A percentile compares a stretch with the other conserved stretches of the same genome.
phyloP scores from a whole-genome alignment of 2,329 filamentous ascomycete genomes.

The Colletotrichum incanum region DNA sequence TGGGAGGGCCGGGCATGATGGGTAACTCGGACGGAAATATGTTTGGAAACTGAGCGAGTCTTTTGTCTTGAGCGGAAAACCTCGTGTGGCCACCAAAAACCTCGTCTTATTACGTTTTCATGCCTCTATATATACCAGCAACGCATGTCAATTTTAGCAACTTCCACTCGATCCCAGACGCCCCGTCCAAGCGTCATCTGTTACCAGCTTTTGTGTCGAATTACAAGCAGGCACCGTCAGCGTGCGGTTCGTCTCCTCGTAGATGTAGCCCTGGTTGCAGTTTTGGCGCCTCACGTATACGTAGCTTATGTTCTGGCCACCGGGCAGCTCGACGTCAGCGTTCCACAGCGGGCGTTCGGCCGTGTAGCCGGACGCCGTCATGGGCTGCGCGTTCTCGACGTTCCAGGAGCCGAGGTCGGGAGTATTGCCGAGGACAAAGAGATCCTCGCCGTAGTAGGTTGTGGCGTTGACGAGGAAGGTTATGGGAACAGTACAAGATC shows the following conservation, averaged over 20 bases:
- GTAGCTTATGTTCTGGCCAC: constrained; percentile 60
- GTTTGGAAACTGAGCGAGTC: constrained; percentile 32
- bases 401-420: constrained; percentile 62
- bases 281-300: constrained; percentile 62
- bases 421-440: constrained; percentile 61
- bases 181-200: constrained; percentile 59
- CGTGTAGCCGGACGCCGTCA: constrained; percentile 61
- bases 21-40: constrained; percentile 43
- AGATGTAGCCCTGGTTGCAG: constrained; percentile 59
- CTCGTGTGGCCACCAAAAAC: not conserved
- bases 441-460: constrained; percentile 64
- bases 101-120: not conserved
- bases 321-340: constrained; percentile 56
- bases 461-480: constrained; percentile 63
- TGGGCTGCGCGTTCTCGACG: constrained; percentile 54
- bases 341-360: constrained; percentile 61
- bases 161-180: constrained; percentile 48
- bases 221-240: constrained; percentile 57
- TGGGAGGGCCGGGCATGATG: constrained; percentile 45
- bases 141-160: constrained; percentile 25
- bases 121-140: constrained; percentile 2
- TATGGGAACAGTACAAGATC: constrained; percentile 54
- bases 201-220: constrained; percentile 47
- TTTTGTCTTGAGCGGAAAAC: not conserved
- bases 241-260: constrained; percentile 61